phyloP scores from a whole-genome alignment of 805 yeast genomes.

The Pichia insulana region DNA sequence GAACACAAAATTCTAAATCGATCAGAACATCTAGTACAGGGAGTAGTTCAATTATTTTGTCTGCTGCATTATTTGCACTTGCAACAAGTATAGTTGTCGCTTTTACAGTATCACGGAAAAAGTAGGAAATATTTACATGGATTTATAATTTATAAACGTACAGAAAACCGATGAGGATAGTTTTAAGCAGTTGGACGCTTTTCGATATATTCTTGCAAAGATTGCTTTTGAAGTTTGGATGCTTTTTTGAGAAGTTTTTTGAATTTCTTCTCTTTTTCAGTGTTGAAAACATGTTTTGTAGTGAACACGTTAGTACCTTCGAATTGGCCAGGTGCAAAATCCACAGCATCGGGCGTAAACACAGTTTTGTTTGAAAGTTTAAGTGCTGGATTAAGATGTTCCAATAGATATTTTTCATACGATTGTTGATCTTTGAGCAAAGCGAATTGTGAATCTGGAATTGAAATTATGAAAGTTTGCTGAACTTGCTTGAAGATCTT shows the following conservation, averaged over 20 bases:
- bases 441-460: slow-evolving; percentile 44
- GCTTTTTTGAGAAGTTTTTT: slow-evolving; percentile 36
- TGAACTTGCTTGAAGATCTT: slow-evolving; percentile 40
- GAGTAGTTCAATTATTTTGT: slow-evolving; percentile 31
- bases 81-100: slow-evolving; percentile 53
- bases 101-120: slow-evolving; percentile 26
- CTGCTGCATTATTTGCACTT: slow-evolving; percentile 51
- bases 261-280: slow-evolving; percentile 37
- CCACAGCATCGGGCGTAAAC: slow-evolving; percentile 63
- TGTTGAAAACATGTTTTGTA: slow-evolving; percentile 40
- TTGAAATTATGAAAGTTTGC: slow-evolving; percentile 37
- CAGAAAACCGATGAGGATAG: not conserved
- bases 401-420: slow-evolving; percentile 31
- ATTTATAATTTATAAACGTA: not conserved
- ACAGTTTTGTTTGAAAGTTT: slow-evolving; percentile 45
- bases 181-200: not conserved
- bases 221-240: slow-evolving; percentile 18
- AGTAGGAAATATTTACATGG: slow-evolving; percentile 1
- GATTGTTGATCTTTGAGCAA: slow-evolving; percentile 31
- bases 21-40: too few species aligned
- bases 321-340: slow-evolving; percentile 47
- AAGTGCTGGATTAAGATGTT: slow-evolving; percentile 28
- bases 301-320: slow-evolving; percentile 49
- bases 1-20: too few species aligned
- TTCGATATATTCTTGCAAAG: slow-evolving; percentile 11